These are phyloP conservation scores for Fomitopsis pinicola DNA, from an alignment of 1,284 basidiomycete species.

Conservation along the genomic window DNA sequence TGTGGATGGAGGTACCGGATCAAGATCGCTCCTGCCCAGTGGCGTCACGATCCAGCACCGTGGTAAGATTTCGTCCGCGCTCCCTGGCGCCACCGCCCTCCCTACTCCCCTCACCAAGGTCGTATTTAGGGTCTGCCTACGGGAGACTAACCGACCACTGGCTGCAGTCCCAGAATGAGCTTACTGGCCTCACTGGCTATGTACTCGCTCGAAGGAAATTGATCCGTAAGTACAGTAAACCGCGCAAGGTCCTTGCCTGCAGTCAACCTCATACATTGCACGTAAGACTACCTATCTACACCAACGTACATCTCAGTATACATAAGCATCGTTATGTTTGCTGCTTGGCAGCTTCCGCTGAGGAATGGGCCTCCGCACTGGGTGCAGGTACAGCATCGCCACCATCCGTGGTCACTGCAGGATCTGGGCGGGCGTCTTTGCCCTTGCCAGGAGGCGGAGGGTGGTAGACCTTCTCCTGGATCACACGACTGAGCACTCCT, in stretches of 20 bases:
- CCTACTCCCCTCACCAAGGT: too few relatives aligned
- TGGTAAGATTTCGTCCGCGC: too few relatives aligned
- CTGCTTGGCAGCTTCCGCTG: conserved; percentile 15
- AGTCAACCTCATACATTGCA: background rate
- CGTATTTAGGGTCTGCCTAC: too few relatives aligned
- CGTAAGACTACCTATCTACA: background rate
- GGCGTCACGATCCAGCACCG: background rate
- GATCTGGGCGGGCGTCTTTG: conserved; percentile 41
- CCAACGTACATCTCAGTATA: background rate
- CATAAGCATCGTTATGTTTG: background rate
- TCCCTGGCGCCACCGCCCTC: too few relatives aligned
- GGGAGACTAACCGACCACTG: too few relatives aligned
- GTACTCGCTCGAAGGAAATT: background rate
- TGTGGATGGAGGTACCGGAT: background rate
- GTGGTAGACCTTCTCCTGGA: conserved; percentile 70
- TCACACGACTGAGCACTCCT: background rate
- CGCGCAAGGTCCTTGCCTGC: too few relatives aligned
- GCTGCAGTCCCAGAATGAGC: too few relatives aligned
- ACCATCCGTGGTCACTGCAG: conserved; percentile 7
- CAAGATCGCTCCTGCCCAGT: background rate
- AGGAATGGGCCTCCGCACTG: conserved; percentile 7
- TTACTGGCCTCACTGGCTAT: too few relatives aligned
- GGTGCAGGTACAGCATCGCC: conserved; percentile 6
- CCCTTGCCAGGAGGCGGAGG: conserved; percentile 76
- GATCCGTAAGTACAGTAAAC: background rate